Base-by-base conservation (phyloP, 2,329 filamentous ascomycete genomes). In the Neonectria magnoliae region DNA sequence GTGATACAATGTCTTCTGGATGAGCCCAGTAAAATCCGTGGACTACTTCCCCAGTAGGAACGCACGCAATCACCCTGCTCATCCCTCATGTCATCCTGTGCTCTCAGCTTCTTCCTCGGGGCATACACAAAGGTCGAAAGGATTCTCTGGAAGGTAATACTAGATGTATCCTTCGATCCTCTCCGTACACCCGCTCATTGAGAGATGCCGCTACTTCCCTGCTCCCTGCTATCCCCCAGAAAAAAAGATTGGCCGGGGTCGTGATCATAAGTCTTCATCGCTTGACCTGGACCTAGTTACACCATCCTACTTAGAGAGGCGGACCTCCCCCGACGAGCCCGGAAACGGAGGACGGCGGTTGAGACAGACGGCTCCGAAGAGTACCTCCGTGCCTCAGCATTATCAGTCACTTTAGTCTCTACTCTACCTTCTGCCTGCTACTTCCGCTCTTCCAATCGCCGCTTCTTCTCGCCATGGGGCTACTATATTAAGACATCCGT, bases 251-350 rank as follows among this genome's bases (percentile, higher is more conserved):
- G 38, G 38, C 38, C 38, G 38, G 38, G 38, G 38, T 42, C 5
- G 38, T n/a, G 38, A 42, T 42, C 38, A 33, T 11, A 13, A 33
- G 31, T 33, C 10, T 33, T 33, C 10, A 33, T 33, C 10, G 10
- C 11, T 33, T 13, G 31, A 13, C 31, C 11, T 13, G 10, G 31
- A 13, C 31, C 31, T 11, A 33, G 31, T 13, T 11, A 42, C 38
- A 20, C 38, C 5, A 20, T 42, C 52, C 45, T 64, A 64, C 62
- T 61, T 60, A 47, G 55, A 58, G 16, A 25, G 18, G 31, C 57
- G 38, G 51, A 54, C 58, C 38, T 52, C 62, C 62, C 57, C 57
- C 57, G 52, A 60, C 13, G 29, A 45, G 42, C 29, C 57, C 62
- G 62, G 62, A 57, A 56, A 27, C 57, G 48, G 57, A 52, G 57